phyloP scores from a whole-genome alignment of 805 yeast species.

The Metschnikowia lochheadii region DNA sequence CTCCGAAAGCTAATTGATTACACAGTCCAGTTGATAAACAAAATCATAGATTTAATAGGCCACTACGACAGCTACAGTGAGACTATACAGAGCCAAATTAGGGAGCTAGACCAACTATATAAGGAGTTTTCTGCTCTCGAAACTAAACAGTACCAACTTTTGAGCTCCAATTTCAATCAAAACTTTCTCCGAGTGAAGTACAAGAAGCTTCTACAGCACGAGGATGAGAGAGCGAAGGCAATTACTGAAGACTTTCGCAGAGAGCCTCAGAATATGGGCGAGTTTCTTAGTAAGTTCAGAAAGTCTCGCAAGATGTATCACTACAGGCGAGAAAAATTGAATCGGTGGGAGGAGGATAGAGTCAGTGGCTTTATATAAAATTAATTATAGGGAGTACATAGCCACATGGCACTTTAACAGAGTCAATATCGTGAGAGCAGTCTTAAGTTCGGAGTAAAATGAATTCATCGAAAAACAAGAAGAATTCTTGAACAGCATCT shows the following conservation, averaged over 20 bases:
- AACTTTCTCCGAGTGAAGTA: constrained; percentile 17
- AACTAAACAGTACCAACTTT: constrained; percentile 35
- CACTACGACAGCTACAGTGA: constrained; percentile 17
- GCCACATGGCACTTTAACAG: too few relatives aligned
- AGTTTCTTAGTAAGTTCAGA: constrained; percentile 21
- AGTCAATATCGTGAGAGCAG: too few relatives aligned
- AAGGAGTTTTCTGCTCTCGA: constrained; percentile 34
- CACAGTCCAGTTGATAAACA: constrained; percentile 18
- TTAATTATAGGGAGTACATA: not conserved
- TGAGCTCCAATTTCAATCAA: constrained; percentile 34
- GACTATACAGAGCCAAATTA: constrained; percentile 23
- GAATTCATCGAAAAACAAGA: too few relatives aligned
- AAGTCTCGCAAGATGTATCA: constrained; percentile 29
- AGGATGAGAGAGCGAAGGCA: constrained; percentile 5
- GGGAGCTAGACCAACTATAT: constrained; percentile 23
- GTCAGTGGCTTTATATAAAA: constrained; percentile 35
- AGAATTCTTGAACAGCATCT: too few relatives aligned
- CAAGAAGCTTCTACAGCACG: constrained; percentile 6
- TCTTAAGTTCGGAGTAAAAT: too few relatives aligned
- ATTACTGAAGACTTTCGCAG: constrained; percentile 3
- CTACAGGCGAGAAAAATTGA: constrained; percentile 32
- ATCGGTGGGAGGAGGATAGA: constrained; percentile 43
- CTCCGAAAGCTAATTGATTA: constrained; percentile 17
- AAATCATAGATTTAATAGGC: constrained; percentile 17
- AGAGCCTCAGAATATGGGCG: constrained; percentile 12